Base-by-base conservation (phyloP, 148 eudicot species). In the Vaccinium vitisidaea region DNA sequence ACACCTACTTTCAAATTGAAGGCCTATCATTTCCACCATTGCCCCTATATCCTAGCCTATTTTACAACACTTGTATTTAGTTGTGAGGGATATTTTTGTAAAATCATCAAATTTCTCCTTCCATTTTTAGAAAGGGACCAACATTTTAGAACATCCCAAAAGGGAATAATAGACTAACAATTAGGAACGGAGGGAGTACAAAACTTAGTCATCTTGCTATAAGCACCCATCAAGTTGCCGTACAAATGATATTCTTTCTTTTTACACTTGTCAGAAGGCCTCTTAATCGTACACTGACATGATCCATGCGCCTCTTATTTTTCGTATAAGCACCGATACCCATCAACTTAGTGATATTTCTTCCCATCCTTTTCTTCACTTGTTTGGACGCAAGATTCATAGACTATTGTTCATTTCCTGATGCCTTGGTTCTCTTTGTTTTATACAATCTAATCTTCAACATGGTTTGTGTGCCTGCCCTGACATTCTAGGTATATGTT, bases 401-500 rank as follows among this genome's bases (percentile, higher is more conserved):
- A n/a, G n/a, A 48, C 8, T 14, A 15, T 21, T 48, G 27, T 18
- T 10, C 15, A 12, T 54, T n/a, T 32, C 49, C 48, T 27, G 14
- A 56, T 54, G 65, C 67, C 46, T 78, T 27, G 63, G 23, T 81
- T 13, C 53, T 63, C n/a, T 80, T 56, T 81, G 23, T 25, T 53
- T 6, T 49, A 52, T 25, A 18, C 19, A 63, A 14, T 65, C 9
- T 43, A 80, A 58, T 82, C 50, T 80, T 61, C 46, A 16, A 84
- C 36, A 59, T 86, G 83, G 2, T 23, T 56, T 30, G 52, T 71
- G 6, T 27, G 39, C 50, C 85, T 39, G 77, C 54, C 55, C 19
- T 81, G 73, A 61, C 59, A 84, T 91, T 77, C 6, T 77, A 97
- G 99, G 96, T 95, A 77, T 92, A 84, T 84, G 91, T 91, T 77